Percentiles rank a stretch among this genome's conserved stretches.
phyloP scores from a whole-genome alignment of 331 rosid species.

The Prunus yedoensis region DNA sequence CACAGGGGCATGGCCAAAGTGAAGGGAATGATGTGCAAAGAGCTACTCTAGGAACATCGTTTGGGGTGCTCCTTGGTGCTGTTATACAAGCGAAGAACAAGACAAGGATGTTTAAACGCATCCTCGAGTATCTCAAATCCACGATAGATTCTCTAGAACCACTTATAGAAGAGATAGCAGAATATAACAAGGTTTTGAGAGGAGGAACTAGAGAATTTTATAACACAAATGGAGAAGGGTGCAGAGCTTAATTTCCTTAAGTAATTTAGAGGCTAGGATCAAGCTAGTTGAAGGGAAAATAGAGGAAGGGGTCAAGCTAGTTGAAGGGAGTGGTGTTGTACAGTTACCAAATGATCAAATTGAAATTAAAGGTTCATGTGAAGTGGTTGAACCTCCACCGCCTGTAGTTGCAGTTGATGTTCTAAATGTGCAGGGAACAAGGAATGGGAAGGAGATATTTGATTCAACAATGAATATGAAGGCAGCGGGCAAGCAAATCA shows the following conservation, averaged over 20 bases:
- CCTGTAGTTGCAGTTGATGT: too few species aligned
- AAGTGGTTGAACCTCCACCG: neutral
- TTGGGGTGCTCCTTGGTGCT: neutral
- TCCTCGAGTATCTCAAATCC: neutral
- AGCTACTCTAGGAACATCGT: neutral
- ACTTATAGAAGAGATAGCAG: neutral
- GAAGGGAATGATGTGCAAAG: too few species aligned
- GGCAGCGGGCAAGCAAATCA: too few species aligned
- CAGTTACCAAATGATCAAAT: neutral
- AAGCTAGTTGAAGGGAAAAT: neutral
- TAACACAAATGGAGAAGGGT: neutral
- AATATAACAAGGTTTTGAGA: neutral
- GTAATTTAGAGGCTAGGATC: neutral
- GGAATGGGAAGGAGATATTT: neutral
- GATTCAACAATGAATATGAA: neutral
- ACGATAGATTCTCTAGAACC: conserved; percentile 7
- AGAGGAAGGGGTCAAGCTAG: neutral
- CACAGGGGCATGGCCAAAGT: neutral
- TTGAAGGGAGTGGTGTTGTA: neutral
- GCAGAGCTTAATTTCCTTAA: neutral
- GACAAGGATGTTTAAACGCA: neutral
- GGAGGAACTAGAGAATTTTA: neutral
- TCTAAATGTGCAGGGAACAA: too few species aligned
- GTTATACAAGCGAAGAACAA: neutral
- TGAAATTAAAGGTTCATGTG: neutral